Evolutionary conservation across 306 rosid genomes (phyloP).

Genomic region (Vicia villosa): DNA sequence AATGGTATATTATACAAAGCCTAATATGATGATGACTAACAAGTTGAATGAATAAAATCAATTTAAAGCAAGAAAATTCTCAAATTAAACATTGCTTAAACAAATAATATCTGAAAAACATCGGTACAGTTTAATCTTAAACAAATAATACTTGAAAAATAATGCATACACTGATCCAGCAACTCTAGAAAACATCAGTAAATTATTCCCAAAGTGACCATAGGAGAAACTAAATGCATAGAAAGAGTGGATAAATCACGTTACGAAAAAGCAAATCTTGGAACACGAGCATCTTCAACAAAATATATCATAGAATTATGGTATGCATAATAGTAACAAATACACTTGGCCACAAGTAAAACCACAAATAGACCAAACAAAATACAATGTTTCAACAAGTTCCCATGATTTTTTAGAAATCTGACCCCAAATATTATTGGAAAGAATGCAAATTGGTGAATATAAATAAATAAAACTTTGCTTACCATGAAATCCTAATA

Average conservation of each 20-base stretch:
- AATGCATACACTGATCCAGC: slow-evolving; percentile 41
- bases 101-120: no score
- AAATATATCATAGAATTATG: slow-evolving; percentile 93
- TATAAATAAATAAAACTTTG: slow-evolving; percentile 14
- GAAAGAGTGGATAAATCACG: slow-evolving; percentile 95
- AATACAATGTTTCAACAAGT: slow-evolving; percentile 17
- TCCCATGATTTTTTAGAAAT: slow-evolving; percentile 2
- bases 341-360: slow-evolving; percentile 27
- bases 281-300: slow-evolving; percentile 75
- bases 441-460: background rate
- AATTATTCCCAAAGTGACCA: slow-evolving; percentile 30
- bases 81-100: no score
- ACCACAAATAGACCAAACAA: slow-evolving; percentile 17
- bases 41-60: no score
- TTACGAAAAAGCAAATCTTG: slow-evolving; percentile 97
- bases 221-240: slow-evolving; percentile 32
- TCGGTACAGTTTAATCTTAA: no score
- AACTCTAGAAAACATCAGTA: slow-evolving; percentile 47
- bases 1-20: no score
- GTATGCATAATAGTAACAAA: slow-evolving; percentile 59
- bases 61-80: no score
- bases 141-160: slow-evolving; percentile 85
- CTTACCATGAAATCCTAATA: background rate
- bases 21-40: no score
- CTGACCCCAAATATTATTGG: background rate